Conservation (phyloP, 2,329 filamentous ascomycete genomes). For the Penicillium sp. region DNA sequence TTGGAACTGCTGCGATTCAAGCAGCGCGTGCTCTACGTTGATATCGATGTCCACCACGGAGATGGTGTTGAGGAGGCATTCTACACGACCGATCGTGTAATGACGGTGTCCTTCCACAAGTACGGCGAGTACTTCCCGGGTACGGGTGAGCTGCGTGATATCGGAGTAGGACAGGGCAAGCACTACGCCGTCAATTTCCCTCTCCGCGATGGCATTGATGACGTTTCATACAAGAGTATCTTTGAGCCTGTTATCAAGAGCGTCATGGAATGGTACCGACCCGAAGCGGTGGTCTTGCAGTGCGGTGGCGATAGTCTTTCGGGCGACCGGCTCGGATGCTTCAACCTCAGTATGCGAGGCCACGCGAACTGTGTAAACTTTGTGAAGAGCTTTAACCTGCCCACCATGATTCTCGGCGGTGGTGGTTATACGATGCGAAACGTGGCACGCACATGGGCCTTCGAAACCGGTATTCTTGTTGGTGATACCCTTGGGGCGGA, state of each 20-base stretch:
- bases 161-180: slow-evolving; percentile 57
- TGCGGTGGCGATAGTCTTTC: slow-evolving; percentile 61
- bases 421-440: slow-evolving; percentile 64
- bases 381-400: slow-evolving; percentile 59
- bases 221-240: slow-evolving; percentile 58
- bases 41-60: slow-evolving; percentile 60
- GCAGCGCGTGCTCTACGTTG: slow-evolving; percentile 57
- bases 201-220: slow-evolving; percentile 60
- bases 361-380: slow-evolving; percentile 63
- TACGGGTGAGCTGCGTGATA: slow-evolving; percentile 60
- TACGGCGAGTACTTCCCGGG: slow-evolving; percentile 66
- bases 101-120: slow-evolving; percentile 65
- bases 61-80: slow-evolving; percentile 64
- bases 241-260: slow-evolving; percentile 60
- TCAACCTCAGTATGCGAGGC: slow-evolving; percentile 62
- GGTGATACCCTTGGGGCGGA: slow-evolving; percentile 70
- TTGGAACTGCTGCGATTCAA: slow-evolving; percentile 57
- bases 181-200: slow-evolving; percentile 63
- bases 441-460: slow-evolving; percentile 54
- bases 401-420: slow-evolving; percentile 57
- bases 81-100: slow-evolving; percentile 62
- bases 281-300: slow-evolving; percentile 61
- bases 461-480: slow-evolving; percentile 70
- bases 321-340: slow-evolving; percentile 59
- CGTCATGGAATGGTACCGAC: slow-evolving; percentile 61